Base-by-base conservation (phyloP, 441 rosid genomes). In the Geranium incanum region DNA sequence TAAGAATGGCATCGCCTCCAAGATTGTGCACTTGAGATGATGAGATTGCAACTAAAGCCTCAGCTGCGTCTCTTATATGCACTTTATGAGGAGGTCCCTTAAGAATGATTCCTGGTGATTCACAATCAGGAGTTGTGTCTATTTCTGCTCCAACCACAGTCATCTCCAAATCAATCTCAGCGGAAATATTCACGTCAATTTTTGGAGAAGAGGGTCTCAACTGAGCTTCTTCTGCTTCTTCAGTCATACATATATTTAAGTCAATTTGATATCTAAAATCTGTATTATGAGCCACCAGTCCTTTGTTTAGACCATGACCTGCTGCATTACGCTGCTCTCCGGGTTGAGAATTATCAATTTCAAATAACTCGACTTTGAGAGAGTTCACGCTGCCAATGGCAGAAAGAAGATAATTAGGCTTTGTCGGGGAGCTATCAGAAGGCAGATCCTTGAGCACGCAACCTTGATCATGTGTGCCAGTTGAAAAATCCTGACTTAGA, bases 111-210 rank as follows among this genome's bases (percentile, higher is more conserved):
- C 12, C 50, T 6, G 12, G 50, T 6, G 50, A 43, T 52, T 52
- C 59, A 52, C 3, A 3, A 12, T 13, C 62, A 55, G 18, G 62
- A 16, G 23, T 55, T 55, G 8, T 7, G 16, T 7, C 62, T 55
- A 15, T 55, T 55, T 55, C 19, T 55, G 62, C 62, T 55, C 62
- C 62, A 15, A 55, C 62, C 62, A 55, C 62, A 55, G 62, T 21
- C 62, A 55, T 16, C 62, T 55, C 62, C 62, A 55, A 55, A 55
- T 55, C 62, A 15, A 55, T 55, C 62, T 55, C 62, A 55, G 62
- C 62, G 16, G 62, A 55, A 55, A 55, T 55, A 55, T 55, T 55
- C 62, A 55, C 62, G n/a, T 55, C 62, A 21, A 55, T 15, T 55
- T 15, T 55, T n/a, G 62, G 62, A 55, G 62, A 55, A n/a, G 62